These are phyloP conservation scores for Paramyrothecium roridum DNA, from an alignment of 2,329 filamentous ascomycete species.

Conservation along the genomic window DNA sequence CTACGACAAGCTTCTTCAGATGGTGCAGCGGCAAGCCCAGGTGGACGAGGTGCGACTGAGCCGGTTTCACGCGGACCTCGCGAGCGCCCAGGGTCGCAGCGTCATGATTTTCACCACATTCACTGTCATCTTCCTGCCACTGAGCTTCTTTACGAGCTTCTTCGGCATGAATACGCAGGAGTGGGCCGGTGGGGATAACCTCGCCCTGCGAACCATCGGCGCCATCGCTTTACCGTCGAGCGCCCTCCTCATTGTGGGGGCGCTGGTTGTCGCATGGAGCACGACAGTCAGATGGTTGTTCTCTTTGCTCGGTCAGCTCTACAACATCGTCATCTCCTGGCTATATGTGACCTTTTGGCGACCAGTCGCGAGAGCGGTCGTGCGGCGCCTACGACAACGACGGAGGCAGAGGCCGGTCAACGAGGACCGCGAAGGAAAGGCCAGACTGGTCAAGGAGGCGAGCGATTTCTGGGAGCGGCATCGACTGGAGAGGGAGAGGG, in stretches of 20 bases:
- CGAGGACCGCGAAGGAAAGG: slow-evolving; percentile 7
- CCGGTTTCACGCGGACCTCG: slow-evolving; percentile 59
- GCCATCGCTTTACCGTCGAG: slow-evolving; percentile 46
- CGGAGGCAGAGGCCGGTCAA: slow-evolving; percentile 6
- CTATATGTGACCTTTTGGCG: slow-evolving; percentile 16
- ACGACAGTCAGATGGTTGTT: slow-evolving; percentile 34
- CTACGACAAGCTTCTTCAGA: slow-evolving; percentile 63
- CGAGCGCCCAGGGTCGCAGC: slow-evolving; percentile 58
- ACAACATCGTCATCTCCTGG: slow-evolving; percentile 11
- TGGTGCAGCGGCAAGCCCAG: slow-evolving; percentile 65
- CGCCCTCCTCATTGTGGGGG: slow-evolving; percentile 42
- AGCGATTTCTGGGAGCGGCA: slow-evolving; percentile 41
- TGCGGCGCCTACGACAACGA: slow-evolving; percentile 12
- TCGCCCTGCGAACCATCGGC: slow-evolving; percentile 42
- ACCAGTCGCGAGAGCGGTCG: slow-evolving; percentile 11
- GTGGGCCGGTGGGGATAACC: slow-evolving; percentile 50
- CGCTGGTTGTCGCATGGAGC: slow-evolving; percentile 56
- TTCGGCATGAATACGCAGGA: slow-evolving; percentile 65
- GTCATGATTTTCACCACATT: slow-evolving; percentile 66
- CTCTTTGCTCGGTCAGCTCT: slow-evolving; percentile 14
- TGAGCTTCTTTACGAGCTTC: slow-evolving; percentile 63
- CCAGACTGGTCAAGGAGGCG: slow-evolving; percentile 22
- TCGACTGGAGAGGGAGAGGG: slow-evolving; percentile 32
- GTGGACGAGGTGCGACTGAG: slow-evolving; percentile 64
- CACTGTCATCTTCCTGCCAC: slow-evolving; percentile 60